phyloP scores from a whole-genome alignment of 805 yeast genomes.

The Kazachstania taianensis region DNA sequence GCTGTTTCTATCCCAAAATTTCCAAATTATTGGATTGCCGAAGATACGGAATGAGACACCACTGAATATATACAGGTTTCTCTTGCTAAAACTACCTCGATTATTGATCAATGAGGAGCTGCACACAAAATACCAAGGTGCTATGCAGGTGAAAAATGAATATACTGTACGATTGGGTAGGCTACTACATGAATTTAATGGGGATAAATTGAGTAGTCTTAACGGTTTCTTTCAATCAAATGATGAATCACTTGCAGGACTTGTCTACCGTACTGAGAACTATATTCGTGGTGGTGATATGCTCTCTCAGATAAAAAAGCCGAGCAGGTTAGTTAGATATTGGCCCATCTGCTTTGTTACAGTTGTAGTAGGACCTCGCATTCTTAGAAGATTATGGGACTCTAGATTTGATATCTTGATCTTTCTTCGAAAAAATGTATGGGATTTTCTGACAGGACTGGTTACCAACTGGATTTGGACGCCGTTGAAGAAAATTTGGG shows the following conservation, averaged over 20 bases:
- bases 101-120: constrained; percentile 15
- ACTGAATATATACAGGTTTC: neutral
- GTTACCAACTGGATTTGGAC: constrained; percentile 73
- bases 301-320: constrained; percentile 20
- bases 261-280: constrained; percentile 5
- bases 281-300: too few species aligned
- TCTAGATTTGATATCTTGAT: constrained; percentile 43
- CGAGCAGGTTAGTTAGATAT: constrained; percentile 39
- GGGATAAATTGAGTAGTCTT: neutral
- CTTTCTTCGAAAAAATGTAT: constrained; percentile 49
- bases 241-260: neutral
- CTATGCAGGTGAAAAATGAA: constrained; percentile 5
- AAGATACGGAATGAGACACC: neutral
- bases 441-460: constrained; percentile 59
- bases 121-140: constrained; percentile 4
- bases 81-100: constrained; percentile 9
- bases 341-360: constrained; percentile 52
- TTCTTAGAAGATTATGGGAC: constrained; percentile 34
- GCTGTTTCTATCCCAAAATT: constrained; percentile 4
- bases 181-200: constrained; percentile 6
- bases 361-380: constrained; percentile 44
- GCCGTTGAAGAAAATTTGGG: constrained; percentile 62
- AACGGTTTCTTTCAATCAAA: constrained; percentile 2
- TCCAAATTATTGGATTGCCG: constrained; percentile 8
- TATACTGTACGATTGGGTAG: constrained; percentile 15